phyloP scores from a whole-genome alignment of 2,329 filamentous ascomycete species.

The Xylariaceae sp. region DNA sequence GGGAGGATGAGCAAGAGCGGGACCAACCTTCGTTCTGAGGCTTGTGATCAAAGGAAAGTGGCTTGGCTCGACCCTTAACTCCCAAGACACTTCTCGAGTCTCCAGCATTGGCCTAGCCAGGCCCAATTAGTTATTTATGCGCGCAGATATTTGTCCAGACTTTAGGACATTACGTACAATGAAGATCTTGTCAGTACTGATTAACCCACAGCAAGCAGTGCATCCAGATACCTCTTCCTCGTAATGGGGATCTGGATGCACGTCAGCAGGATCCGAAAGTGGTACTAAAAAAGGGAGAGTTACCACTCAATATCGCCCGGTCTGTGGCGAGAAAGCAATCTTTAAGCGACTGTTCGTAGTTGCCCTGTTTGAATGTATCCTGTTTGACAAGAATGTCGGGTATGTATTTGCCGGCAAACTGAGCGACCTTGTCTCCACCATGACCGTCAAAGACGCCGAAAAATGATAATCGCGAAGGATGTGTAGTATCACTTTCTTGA shows the following conservation, averaged over 20 bases:
- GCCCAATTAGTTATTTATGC: conserved; percentile 25
- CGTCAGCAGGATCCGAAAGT: conserved; percentile 16
- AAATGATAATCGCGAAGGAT: conserved; percentile 77
- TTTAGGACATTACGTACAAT: conserved; percentile 62
- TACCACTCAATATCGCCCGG: conserved; percentile 92
- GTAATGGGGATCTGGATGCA: conserved; percentile 77
- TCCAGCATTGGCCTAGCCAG: conserved; percentile 83
- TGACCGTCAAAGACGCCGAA: conserved; percentile 98
- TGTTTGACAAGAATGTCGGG: conserved; percentile 94
- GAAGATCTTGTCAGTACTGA: conserved; percentile 89
- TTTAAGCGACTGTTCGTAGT: conserved; percentile 94
- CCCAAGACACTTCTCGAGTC: conserved; percentile 93
- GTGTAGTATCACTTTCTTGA: conserved; percentile 52
- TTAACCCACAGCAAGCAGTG: conserved; percentile 86
- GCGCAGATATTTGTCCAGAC: conserved; percentile 13
- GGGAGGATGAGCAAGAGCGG: background rate
- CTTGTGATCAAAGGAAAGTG: conserved; percentile 98
- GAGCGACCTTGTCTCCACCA: conserved; percentile 91
- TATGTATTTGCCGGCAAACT: conserved; percentile 88
- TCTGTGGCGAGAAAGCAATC: conserved; percentile 96
- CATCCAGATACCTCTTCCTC: conserved; percentile 98
- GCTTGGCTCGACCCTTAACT: conserved; percentile 95
- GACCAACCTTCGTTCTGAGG: conserved; percentile 87
- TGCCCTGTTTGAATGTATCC: conserved; percentile 83
- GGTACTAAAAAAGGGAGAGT: conserved; percentile 13